Conservation (phyloP, 2,329 filamentous ascomycete species). For the Zymoseptoria brevis region DNA sequence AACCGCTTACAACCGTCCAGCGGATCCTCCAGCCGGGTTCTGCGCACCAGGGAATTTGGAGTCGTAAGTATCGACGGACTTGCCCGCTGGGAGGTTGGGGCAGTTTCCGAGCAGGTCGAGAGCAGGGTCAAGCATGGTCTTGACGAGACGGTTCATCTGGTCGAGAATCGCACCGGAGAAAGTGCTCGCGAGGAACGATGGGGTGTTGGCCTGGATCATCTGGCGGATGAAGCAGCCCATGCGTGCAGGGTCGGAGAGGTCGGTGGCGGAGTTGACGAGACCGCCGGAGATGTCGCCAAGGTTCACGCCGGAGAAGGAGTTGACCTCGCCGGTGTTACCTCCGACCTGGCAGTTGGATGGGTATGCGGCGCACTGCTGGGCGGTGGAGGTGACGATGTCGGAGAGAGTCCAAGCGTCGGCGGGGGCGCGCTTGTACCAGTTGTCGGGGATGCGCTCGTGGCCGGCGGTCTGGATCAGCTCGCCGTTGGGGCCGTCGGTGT, state of each 20-base stretch:
- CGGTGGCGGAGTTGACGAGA: constrained; percentile 16
- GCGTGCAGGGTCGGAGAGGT: constrained; percentile 17
- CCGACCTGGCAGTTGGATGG: constrained; percentile 19
- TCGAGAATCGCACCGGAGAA: constrained; percentile 12
- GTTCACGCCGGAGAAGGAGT: constrained; percentile 20
- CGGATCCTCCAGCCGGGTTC: constrained; percentile 1
- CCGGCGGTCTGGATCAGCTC: constrained; percentile 16
- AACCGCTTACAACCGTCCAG: neutral
- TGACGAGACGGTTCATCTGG: constrained; percentile 6
- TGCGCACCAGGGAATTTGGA: constrained; percentile 12
- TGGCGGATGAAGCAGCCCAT: constrained; percentile 21
- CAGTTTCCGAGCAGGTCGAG: constrained; percentile 10
- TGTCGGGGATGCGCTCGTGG: constrained; percentile 19
- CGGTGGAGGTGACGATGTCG: constrained; percentile 20
- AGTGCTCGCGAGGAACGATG: constrained; percentile 15
- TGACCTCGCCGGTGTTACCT: constrained; percentile 21
- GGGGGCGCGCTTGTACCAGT: constrained; percentile 22
- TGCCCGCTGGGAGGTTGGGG: constrained; percentile 15
- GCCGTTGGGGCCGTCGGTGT: constrained; percentile 17
- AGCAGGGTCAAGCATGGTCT: constrained; percentile 9
- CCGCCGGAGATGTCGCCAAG: constrained; percentile 20
- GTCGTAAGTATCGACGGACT: constrained; percentile 8
- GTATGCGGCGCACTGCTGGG: constrained; percentile 21
- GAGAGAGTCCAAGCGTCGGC: constrained; percentile 18
- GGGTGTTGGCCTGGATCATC: constrained; percentile 18